These are phyloP conservation scores for Spergularia bocconei DNA, from an alignment of 148 eudicot species.

Conservation along the genomic window DNA sequence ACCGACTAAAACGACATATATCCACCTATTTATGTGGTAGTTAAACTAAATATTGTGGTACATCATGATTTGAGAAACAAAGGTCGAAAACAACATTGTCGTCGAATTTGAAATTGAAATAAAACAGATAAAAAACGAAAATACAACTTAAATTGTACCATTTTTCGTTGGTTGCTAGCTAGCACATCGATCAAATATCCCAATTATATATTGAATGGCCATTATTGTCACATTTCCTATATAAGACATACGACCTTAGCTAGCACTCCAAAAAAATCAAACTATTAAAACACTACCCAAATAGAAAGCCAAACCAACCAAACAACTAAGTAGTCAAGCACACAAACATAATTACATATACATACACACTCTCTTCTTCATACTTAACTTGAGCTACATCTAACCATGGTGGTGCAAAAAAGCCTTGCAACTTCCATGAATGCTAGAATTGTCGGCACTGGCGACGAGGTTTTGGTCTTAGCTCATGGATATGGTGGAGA, in stretches of 20 bases:
- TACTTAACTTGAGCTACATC: not conserved
- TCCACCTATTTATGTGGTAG: no score
- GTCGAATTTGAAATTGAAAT: no score
- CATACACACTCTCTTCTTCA: not conserved
- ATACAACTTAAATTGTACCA: no score
- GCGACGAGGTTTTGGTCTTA: constrained; percentile 49
- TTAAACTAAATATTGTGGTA: no score
- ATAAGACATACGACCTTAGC: constrained; percentile 15
- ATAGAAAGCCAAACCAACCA: constrained; percentile 11
- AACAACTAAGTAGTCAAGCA: not conserved
- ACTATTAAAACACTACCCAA: not conserved
- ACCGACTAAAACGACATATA: no score
- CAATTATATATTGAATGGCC: constrained; percentile 4
- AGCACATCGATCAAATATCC: no score
- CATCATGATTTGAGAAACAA: no score
- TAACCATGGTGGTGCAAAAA: constrained; percentile 51
- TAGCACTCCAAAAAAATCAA: constrained; percentile 18
- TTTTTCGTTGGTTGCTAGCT: no score
- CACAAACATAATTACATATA: not conserved
- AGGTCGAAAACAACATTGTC: no score
- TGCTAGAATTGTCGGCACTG: constrained; percentile 57
- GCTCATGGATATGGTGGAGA: constrained; percentile 84
- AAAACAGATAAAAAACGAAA: no score
- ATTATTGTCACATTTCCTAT: constrained; percentile 15
- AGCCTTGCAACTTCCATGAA: constrained; percentile 55